Evolutionary conservation across 345 rosid genomes (phyloP), one percentile per base, ranked within the genome.

Genomic region (Gossypium anomalum): DNA sequence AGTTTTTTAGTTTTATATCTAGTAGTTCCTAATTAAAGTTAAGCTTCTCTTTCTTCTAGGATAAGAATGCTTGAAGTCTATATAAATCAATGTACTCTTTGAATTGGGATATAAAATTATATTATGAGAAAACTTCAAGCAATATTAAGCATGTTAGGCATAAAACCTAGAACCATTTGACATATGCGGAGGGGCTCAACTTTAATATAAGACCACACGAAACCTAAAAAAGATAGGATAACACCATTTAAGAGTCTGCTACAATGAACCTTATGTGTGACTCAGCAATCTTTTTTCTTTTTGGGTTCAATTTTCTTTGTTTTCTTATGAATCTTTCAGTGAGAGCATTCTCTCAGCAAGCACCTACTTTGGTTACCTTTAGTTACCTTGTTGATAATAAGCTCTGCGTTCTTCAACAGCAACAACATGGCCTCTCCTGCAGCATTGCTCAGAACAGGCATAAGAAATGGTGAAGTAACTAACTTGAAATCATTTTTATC

Each of bases 361-460:
- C 38, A 57, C 7, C 41, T 9, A 19, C 62, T 66, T 34, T 34
- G 41, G 41, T 34, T 34, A 58, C 41, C 60, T 34, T 63, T 75
- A n/a, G 64, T 77, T 85, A 92, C 98, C 98, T 93, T 95, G 85
- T 82, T 89, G 70, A 82, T 88, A 71, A 95, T 93, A 83, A 91
- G 94, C 67, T 91, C 97, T 20, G 97, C 92, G 47, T 86, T 89
- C 87, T 89, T 93, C 77, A 93, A 87, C 81, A 95, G 93, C 85
- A 95, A 79, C 80, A 95, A 85, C 66, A 93, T 74, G 51, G 99
- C 89, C 83, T 95, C 99, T 3, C 99, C 98, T 3, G 97, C 79
- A 60, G 99, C 99, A 77, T 91, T 86, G 80, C 86, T 91, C 77
- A 93, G 82, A 80, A 93, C 98, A 69, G 99, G 99, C 75, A 93